Evolutionary conservation across 2,329 filamentous ascomycete species (phyloP), one percentile per base, ranked within the genome.

Genomic region (Alternaria gansuensis): DNA sequence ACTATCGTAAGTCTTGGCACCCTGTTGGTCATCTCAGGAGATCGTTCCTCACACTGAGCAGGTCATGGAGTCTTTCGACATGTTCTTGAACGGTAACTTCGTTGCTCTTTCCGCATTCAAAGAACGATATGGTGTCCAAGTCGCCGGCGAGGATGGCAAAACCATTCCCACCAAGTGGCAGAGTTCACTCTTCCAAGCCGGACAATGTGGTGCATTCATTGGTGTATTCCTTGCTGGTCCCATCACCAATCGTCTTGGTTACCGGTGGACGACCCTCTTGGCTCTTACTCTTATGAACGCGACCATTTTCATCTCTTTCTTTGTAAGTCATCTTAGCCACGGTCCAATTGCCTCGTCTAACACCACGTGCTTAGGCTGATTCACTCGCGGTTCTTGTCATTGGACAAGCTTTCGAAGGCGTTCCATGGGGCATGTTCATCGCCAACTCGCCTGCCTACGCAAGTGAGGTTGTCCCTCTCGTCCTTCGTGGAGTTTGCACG

Each of bases 351-450:
- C n/a, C 0, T 10, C 6, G 10, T 5, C 49, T 65, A 9, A 65
- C 31, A 3, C 17, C 17, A 17, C 17, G 1, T 13, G 8, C 36
- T 5, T 21, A 65, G 63, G 82, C 80, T 39, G 68, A 81, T 31
- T 81, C 80, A 0, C 76, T 82, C 17, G 61, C 75, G 4, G 71
- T 83, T 9, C 75, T 82, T 21, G 82, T 86, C 64, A 80, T 80
- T 10, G 79, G 82, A 36, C 85, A 88, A 76, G 76, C 85, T 36
- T 79, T 88, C 34, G 85, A 87, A 71, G 86, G 86, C 63, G 67
- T 88, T 2, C 86, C 86, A 1, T 88, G 85, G 86, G 86, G 86
- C 14, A 82, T 88, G 68, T 88, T 88, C 70, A 86, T 87, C 65
- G 85, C 85, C 67, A 87, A 87, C 69, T 82, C 85, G 3, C 86